Evolutionary conservation across 2,329 filamentous ascomycete genomes (phyloP), one percentile per base, ranked within the genome.

Genomic region (Lachnellula occidentalis): DNA sequence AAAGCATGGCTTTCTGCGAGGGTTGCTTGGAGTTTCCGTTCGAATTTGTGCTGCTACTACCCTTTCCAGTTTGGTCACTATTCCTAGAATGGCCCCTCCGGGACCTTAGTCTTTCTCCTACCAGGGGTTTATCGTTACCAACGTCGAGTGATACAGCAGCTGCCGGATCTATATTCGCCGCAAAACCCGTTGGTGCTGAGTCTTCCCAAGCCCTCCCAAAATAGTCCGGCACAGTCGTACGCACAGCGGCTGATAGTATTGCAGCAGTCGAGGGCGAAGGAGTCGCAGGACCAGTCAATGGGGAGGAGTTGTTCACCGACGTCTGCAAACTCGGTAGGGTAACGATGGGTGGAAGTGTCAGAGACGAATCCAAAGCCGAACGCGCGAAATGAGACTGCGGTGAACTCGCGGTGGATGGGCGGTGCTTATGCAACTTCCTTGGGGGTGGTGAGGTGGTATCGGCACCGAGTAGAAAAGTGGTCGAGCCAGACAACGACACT

Each of bases 1-100:
- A 96, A 36, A 99, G 79, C 92, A 97, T 97, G 11, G 86, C 88
- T 75, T 96, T 97, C 70, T 97, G 88, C 1, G 88, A 90, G 14
- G 82, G 82, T n/a, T 73, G 73, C 58, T 77, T 72, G 66, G 63
- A 65, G 46, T 61, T 61, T 46, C 63, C 63, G 36, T 55, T 62
- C 36, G 70, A 71, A 7, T 69, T 71, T 5, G 73, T 73, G 51
- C 78, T 76, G 19, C 67, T 65, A 62, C 75, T 77, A 36, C 72
- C 71, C 57, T 75, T 78, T n/a, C 69, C 66, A 4, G 71, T 68
- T 39, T 73, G 71, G 12, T 77, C 77, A 15, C 76, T 74, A 62
- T 73, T 74, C 58, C 76, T 72, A 15, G 74, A 72, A 66, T 80
- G 76, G 9, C 66, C 66, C 51, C 59, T 61, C 27, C 57, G 48